phyloP scores from a whole-genome alignment of 2,329 filamentous ascomycete genomes.

The Neopestalotiopsis clavispora region DNA sequence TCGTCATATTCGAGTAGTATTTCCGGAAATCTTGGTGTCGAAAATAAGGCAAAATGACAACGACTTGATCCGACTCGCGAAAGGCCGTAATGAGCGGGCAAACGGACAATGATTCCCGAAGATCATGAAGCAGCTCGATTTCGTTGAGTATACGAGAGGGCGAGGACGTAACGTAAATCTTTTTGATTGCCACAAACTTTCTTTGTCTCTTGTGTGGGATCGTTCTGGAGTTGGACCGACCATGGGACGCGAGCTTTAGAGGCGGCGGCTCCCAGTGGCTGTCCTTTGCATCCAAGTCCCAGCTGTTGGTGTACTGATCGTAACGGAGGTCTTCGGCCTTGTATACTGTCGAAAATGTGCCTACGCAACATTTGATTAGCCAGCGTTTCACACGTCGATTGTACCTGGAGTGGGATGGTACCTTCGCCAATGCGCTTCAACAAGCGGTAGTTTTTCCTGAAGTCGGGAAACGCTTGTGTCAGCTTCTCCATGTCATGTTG shows the following conservation, averaged over 20 bases:
- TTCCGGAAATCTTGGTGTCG: conserved; percentile 92
- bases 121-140: conserved; percentile 87
- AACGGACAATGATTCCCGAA: conserved; percentile 81
- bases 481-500: conserved; percentile 87
- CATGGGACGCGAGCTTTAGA: conserved; percentile 54
- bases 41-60: conserved; percentile 94
- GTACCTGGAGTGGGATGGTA: conserved; percentile 39
- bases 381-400: neutral
- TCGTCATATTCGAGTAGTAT: conserved; percentile 90
- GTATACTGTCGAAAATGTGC: conserved; percentile 98
- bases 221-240: conserved; percentile 42
- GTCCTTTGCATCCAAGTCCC: conserved; percentile 75
- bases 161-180: conserved; percentile 98
- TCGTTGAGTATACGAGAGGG: conserved; percentile 94
- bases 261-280: conserved; percentile 73
- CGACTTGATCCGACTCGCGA: conserved; percentile 89
- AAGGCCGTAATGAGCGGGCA: conserved; percentile 98
- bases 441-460: conserved; percentile 82
- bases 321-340: conserved; percentile 95
- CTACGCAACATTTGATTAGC: conserved; percentile 48
- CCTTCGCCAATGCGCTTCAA: conserved; percentile 98
- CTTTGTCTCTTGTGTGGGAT: conserved; percentile 45
- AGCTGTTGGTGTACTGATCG: conserved; percentile 81
- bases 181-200: conserved; percentile 95
- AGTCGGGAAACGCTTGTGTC: conserved; percentile 80